Base-by-base conservation (phyloP, 805 yeast species). In the Nakazawaea ishiwadae region DNA sequence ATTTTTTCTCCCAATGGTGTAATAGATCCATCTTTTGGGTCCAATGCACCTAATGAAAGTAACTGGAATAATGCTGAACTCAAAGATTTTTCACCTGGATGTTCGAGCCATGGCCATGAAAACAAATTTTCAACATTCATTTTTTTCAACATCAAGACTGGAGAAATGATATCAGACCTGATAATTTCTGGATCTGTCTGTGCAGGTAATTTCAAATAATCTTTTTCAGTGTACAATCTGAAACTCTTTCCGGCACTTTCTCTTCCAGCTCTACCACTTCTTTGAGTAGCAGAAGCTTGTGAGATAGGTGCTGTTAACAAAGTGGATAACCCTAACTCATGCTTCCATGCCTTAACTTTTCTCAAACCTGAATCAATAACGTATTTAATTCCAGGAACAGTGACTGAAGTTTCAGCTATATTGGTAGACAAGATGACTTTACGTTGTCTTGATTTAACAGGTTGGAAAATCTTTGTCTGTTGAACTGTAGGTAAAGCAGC, bases 211-310 rank as follows among this genome's bases (percentile, higher is more conserved):
- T 72, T 72, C 3, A 60, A 44, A 52, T 76, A 91, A 44, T 85
- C 82, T 1, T 65, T 57, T 51, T 91, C 98, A 37, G 85, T 79
- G 59, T 83, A 93, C 28, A 93, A 63, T 45, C 98, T 66, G 62
- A 71, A 93, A 33, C 93, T 86, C 59, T 91, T 91, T 32, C 99
- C 99, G 23, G 84, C 77, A 14, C 79, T 73, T 63, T 93, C 98
- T 77, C 99, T 87, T 47, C 99, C 99, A n/a, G 99, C 98, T 71
- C 99, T 85, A 59, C 99, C 99, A 35, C 90, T 80, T 62, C 99
- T 71, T 66, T 93, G 99, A 27, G 85, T 77, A 0, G 98, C 99
- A 30, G 96, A 84, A 0, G 98, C 95, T 54, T 84, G 87, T 0
- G 98, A 89, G 17, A 93, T 81, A 1, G 99, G 93, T 0, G 93